phyloP scores from a whole-genome alignment of 768 basidiomycete species.

The Leccinum fibrillosum region DNA sequence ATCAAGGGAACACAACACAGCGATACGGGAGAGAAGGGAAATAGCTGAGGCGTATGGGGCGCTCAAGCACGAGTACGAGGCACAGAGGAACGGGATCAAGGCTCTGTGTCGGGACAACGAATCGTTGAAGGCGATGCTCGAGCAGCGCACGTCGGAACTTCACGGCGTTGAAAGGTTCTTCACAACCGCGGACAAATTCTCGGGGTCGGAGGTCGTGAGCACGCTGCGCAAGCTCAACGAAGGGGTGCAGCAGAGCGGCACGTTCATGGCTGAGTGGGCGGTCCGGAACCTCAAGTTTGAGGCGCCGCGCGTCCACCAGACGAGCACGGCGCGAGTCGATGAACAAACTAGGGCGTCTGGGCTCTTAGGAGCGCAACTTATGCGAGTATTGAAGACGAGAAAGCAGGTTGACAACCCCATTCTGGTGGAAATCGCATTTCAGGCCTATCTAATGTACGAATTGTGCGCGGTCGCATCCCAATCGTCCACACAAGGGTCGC shows the following conservation, averaged over 20 bases:
- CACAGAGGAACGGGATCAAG: slow-evolving; percentile 10
- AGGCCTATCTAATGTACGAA: slow-evolving; percentile 21
- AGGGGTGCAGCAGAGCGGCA: slow-evolving; percentile 43
- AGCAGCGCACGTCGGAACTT: slow-evolving; percentile 40
- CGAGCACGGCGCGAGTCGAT: background rate
- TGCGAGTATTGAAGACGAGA: slow-evolving; percentile 16
- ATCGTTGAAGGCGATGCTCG: slow-evolving; percentile 27
- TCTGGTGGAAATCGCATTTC: slow-evolving; percentile 32
- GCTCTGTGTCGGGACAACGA: background rate
- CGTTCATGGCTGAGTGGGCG: slow-evolving; percentile 42
- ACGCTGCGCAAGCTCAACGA: slow-evolving; percentile 44
- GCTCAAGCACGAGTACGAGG: slow-evolving; percentile 9
- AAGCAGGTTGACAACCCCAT: slow-evolving; percentile 25
- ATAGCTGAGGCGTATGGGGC: background rate
- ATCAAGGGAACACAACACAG: background rate
- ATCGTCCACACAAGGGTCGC: slow-evolving; percentile 19
- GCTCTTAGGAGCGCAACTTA: slow-evolving; percentile 14
- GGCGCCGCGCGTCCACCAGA: background rate
- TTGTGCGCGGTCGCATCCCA: slow-evolving; percentile 16
- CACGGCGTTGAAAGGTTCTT: slow-evolving; percentile 42
- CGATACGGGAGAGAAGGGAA: slow-evolving; percentile 5
- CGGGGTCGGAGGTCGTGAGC: slow-evolving; percentile 42
- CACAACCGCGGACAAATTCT: slow-evolving; percentile 37
- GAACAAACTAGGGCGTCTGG: slow-evolving; percentile 10
- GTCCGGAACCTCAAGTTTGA: slow-evolving; percentile 36